Evolutionary conservation across 352 stramenopile genomes (phyloP), one percentile per base, ranked within the genome.

Genomic region (Phytopythium mirpurense): DNA sequence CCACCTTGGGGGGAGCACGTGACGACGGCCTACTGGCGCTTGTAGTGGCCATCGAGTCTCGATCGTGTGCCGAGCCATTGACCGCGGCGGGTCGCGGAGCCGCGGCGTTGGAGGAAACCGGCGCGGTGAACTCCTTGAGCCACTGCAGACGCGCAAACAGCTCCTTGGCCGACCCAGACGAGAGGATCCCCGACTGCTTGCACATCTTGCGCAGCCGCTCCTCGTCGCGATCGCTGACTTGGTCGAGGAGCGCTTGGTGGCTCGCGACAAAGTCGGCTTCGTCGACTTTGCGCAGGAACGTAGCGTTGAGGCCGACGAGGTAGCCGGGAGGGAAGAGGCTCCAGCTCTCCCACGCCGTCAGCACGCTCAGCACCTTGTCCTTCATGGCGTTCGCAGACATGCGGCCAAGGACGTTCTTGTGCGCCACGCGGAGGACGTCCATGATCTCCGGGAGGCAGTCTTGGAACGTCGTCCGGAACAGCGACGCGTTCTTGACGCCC

Each of bases 391-490:
- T 84, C 15, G 78, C 79, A 50, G 80, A 90, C 79, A 93, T 93
- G 24, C 82, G 79, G 11, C 82, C 82, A 27, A 56, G 53, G 3
- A 93, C 81, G 19, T 55, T 65, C n/a, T 76, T 77, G 47, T 87
- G 68, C 2, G 69, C 63, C 31, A 61, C 26, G 11, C 75, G 77
- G 32, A 93, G 60, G 6, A 60, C 51, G 24, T 89, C 67, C 45
- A 93, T 62, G 23, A 95, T 89, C 56, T 90, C 67, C 9, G 83
- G 85, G 31, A 97, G 53, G 41, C 60, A 78, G 6, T 86, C 77
- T 60, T 96, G 76, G 55, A 97, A 88, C 50, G 80, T 90, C 35
- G 86, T 92, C 4, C 88, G 83, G 48, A 95, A 97, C 16, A 88
- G 70, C 38, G 83, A 93, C n/a, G 86, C 86, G 48, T 96, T 96